These are phyloP conservation scores for Pyrus hybrid DNA, from an alignment of 331 rosid genomes.

Conservation along the genomic window DNA sequence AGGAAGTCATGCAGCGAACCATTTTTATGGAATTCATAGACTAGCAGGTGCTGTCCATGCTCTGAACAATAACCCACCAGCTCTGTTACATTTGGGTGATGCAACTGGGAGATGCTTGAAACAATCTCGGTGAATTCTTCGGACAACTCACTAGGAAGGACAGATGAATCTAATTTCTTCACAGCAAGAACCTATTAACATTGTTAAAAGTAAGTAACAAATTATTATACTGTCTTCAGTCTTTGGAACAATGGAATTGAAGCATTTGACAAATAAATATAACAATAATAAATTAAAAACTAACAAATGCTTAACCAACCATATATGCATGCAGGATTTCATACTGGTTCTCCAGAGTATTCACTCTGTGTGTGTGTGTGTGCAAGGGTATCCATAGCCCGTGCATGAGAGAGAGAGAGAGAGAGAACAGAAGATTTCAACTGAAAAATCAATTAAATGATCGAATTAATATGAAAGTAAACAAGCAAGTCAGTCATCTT, in stretches of 20 bases:
- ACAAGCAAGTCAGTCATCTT: background rate
- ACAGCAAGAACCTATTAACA: conserved; percentile 79
- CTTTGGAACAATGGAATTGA: conserved; percentile 1
- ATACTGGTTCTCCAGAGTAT: background rate
- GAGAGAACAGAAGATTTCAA: background rate
- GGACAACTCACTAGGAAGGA: conserved; percentile 43
- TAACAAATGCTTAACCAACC: background rate
- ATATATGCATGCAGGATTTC: background rate
- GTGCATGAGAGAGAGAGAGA: background rate
- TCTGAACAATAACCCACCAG: conserved; percentile 90
- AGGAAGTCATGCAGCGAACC: conserved; percentile 80
- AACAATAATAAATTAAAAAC: background rate
- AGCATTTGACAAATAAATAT: background rate
- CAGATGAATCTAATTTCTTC: conserved; percentile 72
- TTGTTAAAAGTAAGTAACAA: conserved; percentile 17
- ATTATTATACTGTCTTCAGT: background rate
- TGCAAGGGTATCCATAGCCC: too few relatives aligned
- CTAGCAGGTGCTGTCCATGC: conserved; percentile 87
- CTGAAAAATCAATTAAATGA: background rate
- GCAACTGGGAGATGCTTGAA: conserved; percentile 59
- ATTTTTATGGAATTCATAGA: conserved; percentile 69
- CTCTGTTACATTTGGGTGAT: conserved; percentile 79
- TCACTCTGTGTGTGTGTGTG: background rate
- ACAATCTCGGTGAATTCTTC: conserved; percentile 68
- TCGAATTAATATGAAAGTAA: background rate